phyloP scores from a whole-genome alignment of 768 basidiomycete species.

The Naematelia aurantialba region DNA sequence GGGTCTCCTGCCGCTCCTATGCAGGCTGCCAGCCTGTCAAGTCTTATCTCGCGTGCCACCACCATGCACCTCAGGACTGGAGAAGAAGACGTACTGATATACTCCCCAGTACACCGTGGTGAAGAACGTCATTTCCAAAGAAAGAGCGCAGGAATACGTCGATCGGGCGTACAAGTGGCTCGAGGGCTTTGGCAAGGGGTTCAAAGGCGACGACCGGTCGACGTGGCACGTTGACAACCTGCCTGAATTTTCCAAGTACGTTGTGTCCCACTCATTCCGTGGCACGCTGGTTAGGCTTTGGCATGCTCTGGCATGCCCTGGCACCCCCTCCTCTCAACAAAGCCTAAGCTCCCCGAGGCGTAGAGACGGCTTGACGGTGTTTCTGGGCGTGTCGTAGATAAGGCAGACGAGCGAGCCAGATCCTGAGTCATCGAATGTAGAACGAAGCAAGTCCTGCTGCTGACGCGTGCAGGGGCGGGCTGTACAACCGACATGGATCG shows the following conservation, averaged over 20 bases:
- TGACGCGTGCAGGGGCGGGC: constrained; percentile 8
- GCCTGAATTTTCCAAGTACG: constrained; percentile 21
- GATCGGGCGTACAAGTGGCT: constrained; percentile 36
- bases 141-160: constrained; percentile 28
- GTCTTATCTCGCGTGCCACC: no score
- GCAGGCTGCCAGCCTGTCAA: neutral
- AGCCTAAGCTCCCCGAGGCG: neutral
- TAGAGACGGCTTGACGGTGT: neutral
- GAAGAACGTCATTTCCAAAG: constrained; percentile 23
- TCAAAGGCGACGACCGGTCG: constrained; percentile 38
- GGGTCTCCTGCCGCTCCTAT: neutral
- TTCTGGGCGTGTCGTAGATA: neutral
- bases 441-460: neutral
- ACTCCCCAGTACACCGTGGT: constrained; percentile 24
- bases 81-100: neutral
- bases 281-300: no score
- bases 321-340: no score
- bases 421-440: neutral
- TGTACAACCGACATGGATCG: constrained; percentile 16
- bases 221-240: constrained; percentile 36
- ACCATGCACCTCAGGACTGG: no score
- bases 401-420: no score
- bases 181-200: constrained; percentile 39
- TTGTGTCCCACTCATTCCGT: no score
- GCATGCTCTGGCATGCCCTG: no score